Conservation (phyloP, 352 stramenopile genomes). For the Lagenidium giganteum region DNA sequence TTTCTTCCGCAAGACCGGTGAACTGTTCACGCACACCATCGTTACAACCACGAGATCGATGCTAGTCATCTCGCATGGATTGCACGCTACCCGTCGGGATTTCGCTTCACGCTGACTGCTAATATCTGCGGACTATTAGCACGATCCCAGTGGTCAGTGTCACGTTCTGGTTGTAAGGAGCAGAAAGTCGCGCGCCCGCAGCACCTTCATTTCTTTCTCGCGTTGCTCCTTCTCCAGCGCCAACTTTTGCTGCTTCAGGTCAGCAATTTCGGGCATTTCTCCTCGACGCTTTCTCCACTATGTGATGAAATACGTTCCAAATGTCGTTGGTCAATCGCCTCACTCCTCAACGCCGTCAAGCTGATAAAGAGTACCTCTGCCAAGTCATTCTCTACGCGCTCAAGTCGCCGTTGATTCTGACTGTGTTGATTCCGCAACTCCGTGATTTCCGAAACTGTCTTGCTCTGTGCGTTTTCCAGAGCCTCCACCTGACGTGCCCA, state of each 20-base stretch:
- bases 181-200: too few relatives aligned
- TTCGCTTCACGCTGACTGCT: slow-evolving; percentile 58
- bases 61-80: too few relatives aligned
- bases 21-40: too few relatives aligned
- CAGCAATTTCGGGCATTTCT: slow-evolving; percentile 39
- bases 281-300: slow-evolving; percentile 60
- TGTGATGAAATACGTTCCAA: background rate
- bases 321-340: background rate
- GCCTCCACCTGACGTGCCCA: slow-evolving; percentile 39
- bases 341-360: background rate
- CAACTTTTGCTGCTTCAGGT: slow-evolving; percentile 56
- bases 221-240: slow-evolving; percentile 62
- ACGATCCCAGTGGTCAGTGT: background rate
- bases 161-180: background rate
- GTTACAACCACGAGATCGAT: too few relatives aligned
- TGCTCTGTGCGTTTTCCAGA: slow-evolving; percentile 53
- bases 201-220: slow-evolving; percentile 64
- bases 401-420: slow-evolving; percentile 47
- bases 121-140: slow-evolving; percentile 74
- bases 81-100: slow-evolving; percentile 27
- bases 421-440: slow-evolving; percentile 74
- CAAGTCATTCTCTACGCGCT: slow-evolving; percentile 61
- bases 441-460: slow-evolving; percentile 65
- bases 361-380: slow-evolving; percentile 44
- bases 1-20: slow-evolving; percentile 36